Percentiles rank a stretch among this genome's conserved stretches.
Conservation (phyloP, 257 asterid species). For the Scutellaria barbata region DNA sequence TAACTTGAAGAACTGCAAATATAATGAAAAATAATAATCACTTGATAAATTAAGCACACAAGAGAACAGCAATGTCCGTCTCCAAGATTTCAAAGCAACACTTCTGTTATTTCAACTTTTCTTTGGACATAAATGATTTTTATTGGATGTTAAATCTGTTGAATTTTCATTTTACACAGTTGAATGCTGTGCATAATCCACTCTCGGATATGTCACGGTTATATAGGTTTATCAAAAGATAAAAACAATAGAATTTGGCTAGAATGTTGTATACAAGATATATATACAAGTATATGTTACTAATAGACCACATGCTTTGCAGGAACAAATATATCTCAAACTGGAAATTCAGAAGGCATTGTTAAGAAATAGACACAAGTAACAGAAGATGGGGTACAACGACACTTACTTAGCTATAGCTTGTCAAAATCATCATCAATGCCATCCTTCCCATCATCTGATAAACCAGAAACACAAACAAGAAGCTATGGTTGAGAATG, state of each 20-base stretch:
- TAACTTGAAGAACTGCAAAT: no score
- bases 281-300: background rate
- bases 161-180: no score
- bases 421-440: conserved; percentile 86
- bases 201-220: background rate
- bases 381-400: background rate
- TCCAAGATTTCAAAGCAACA: background rate
- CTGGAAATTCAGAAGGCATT: background rate
- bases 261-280: background rate
- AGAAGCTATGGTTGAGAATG: conserved; percentile 23
- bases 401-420: conserved; percentile 63
- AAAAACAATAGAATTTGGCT: background rate
- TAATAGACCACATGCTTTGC: background rate
- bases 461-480: conserved; percentile 33
- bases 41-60: background rate
- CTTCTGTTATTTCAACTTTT: background rate
- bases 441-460: conserved; percentile 71
- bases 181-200: background rate
- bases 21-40: background rate
- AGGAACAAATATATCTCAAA: background rate
- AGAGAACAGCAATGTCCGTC: background rate
- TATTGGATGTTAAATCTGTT: no score
- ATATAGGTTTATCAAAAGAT: no score
- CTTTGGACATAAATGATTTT: background rate
- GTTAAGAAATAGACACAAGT: background rate